A percentile compares a stretch with the other conserved stretches of the same genome.
phyloP scores from a whole-genome alignment of 306 rosid genomes.

The Pyrus pyrifolia region DNA sequence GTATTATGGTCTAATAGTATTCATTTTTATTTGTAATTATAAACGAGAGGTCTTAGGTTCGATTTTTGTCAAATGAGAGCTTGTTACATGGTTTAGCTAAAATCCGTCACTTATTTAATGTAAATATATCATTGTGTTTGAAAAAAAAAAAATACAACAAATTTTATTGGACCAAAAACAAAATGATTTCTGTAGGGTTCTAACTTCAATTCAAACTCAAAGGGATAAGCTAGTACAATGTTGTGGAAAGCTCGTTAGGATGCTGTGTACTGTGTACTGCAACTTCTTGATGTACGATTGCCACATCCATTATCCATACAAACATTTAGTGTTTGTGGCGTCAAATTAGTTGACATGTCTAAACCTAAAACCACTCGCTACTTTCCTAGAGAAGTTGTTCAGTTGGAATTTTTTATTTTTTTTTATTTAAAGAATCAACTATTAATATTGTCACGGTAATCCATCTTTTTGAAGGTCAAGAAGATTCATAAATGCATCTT shows the following conservation, averaged over 20 bases:
- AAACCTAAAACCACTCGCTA: background rate
- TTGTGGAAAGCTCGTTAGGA: background rate
- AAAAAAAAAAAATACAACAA: too few species aligned
- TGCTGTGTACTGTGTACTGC: background rate
- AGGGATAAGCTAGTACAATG: background rate
- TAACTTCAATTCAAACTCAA: too few species aligned
- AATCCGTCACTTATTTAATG: too few species aligned
- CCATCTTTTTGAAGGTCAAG: fast-evolving
- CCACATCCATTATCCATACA: background rate
- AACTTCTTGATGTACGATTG: background rate
- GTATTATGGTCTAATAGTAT: fast-evolving
- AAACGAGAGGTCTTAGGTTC: fast-evolving
- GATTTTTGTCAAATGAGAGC: too few species aligned
- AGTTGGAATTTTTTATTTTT: background rate
- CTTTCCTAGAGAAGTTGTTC: background rate
- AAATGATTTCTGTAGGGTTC: background rate
- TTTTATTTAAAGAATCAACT: too few species aligned
- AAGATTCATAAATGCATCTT: too few species aligned
- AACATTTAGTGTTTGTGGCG: background rate
- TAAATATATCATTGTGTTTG: too few species aligned
- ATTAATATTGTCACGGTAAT: too few species aligned
- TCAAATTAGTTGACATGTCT: background rate
- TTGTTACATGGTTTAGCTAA: too few species aligned
- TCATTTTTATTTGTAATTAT: too few species aligned
- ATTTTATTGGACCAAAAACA: background rate